Base-by-base conservation (phyloP, 768 basidiomycete genomes). In the Guyanaporus albipodus region DNA sequence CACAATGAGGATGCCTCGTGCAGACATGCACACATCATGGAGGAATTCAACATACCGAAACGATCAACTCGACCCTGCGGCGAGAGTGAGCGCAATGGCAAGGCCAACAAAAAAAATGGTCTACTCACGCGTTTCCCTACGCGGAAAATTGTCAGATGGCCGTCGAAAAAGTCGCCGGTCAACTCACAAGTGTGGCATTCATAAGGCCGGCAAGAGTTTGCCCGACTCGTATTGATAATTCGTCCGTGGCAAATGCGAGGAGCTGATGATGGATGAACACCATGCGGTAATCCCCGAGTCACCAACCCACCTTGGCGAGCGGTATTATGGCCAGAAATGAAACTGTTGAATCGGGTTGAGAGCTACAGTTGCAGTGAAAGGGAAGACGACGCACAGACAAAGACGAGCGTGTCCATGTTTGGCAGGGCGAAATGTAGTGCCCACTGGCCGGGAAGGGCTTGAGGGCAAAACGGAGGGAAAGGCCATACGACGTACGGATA, bases 321-420 rank as follows among this genome's bases (percentile, higher is more conserved):
- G 91, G 91, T 49, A 93, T 78, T 48, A 93, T 93, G 8, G 91
- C 80, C 34, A 89, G 66, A 61, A 92, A 90, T 1, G 82, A 80
- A 58, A 85, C 85, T 88, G 53, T 37, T n/a, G 10, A 21, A 22
- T 19, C 45, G 10, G 53, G 38, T 28, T 22, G 7, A 47, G 27
- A 28, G 6, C 11, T 27, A 40, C 31, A n/a, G 2, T 7, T 19
- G 15, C 15, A 19, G 12, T 18, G 34, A 8, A 5, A 26, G 19
- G 6, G 17, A 14, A 2, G n/a, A 15, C 18, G 5, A 73, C 87
- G 58, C 57, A 89, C 89, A 83, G 49, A 89, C 72, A 49, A 90
- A 90, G 49, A 88, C 68, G 12, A 88, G 65, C 7, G 81, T 87
- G 56, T 87, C 64, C 49, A 68, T 67, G 38, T 64, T 47, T 1